phyloP scores from a whole-genome alignment of 1,284 basidiomycete genomes.

The Malassezia vespertilionis region DNA sequence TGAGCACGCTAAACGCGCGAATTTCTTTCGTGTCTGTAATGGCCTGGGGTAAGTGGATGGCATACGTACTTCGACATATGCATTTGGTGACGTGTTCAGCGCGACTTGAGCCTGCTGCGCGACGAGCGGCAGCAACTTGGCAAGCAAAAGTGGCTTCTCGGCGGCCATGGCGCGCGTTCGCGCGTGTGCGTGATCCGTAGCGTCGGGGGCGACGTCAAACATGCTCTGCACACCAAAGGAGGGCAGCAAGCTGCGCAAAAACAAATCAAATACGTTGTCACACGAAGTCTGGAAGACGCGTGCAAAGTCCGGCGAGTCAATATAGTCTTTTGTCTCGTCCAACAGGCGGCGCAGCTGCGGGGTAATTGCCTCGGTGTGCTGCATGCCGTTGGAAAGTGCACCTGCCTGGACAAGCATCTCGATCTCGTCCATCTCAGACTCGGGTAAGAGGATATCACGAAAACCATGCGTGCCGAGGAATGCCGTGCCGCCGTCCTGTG shows the following conservation, averaged over 20 bases:
- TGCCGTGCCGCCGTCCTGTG: background rate
- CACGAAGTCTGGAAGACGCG: conserved; percentile 59
- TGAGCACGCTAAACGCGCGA: conserved; percentile 17
- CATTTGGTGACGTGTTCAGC: conserved; percentile 64
- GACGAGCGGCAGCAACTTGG: conserved; percentile 64
- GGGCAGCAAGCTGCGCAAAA: conserved; percentile 54
- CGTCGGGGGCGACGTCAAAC: conserved; percentile 52
- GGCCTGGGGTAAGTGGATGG: background rate
- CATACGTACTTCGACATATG: conserved; percentile 64
- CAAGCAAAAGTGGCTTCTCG: conserved; percentile 55
- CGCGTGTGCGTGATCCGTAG: conserved; percentile 13
- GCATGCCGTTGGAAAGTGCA: conserved; percentile 19
- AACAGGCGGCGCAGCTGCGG: conserved; percentile 58
- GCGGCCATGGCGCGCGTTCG: conserved; percentile 23
- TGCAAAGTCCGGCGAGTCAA: conserved; percentile 61
- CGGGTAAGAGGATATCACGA: conserved; percentile 46
- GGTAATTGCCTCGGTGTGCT: conserved; percentile 10
- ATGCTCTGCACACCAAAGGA: conserved; percentile 31
- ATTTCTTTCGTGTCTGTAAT: conserved; percentile 14
- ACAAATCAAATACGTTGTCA: conserved; percentile 57
- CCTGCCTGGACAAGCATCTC: conserved; percentile 40
- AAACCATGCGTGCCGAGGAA: conserved; percentile 10
- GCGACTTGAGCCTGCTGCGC: conserved; percentile 65
- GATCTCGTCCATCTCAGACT: conserved; percentile 25
- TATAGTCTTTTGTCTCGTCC: conserved; percentile 58